Base-by-base conservation (phyloP, 2,329 filamentous ascomycete genomes). In the Cylindrodendrum hubeiense region DNA sequence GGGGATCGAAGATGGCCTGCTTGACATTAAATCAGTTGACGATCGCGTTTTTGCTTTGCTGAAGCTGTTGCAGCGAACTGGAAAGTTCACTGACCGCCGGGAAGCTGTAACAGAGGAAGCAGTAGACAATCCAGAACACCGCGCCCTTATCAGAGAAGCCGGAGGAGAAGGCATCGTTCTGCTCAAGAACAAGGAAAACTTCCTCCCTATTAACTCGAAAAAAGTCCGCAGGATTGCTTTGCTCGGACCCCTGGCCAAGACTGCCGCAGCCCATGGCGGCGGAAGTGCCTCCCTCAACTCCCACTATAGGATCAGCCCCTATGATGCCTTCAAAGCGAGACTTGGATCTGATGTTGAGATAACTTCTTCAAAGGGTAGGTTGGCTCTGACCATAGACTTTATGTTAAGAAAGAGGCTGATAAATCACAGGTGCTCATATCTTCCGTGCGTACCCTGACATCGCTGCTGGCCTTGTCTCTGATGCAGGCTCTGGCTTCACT, bases 291-390 rank as follows among this genome's bases (percentile, higher is more conserved):
- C 67, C 1, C 56, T 77, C 28, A 70, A 70, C 30, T 66, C 70
- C 26, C 73, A 78, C 65, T 76, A 77, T 47, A 67, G 70, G 17
- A 67, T 76, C 19, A 74, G 70, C 3, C 65, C 76, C 21, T 74
- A 66, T 37, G 72, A 78, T 5, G 74, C 71, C 9, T 58, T 76
- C 9, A 61, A 37, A 5, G 67, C 72, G 49, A 58, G 52, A 26
- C 22, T 65, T n/a, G 60, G 65, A 7, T 59, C 54, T 24, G 49
- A 62, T 7, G 57, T 65, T 59, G 39, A 67, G 37, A 63, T 73
- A 13, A 63, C 39, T 6, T 75, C 68, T 51, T 66, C 73, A 19
- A 66, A 66, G 33, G 59, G 63, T 63, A 39, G 19, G 39, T 41
- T 9, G 3, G 13, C 7, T 12, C 28, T 30, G 8, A 37, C 5